Evolutionary conservation across 768 basidiomycete genomes (phyloP), one percentile per base, ranked within the genome.

Genomic region (Russula griseocarnosa): DNA sequence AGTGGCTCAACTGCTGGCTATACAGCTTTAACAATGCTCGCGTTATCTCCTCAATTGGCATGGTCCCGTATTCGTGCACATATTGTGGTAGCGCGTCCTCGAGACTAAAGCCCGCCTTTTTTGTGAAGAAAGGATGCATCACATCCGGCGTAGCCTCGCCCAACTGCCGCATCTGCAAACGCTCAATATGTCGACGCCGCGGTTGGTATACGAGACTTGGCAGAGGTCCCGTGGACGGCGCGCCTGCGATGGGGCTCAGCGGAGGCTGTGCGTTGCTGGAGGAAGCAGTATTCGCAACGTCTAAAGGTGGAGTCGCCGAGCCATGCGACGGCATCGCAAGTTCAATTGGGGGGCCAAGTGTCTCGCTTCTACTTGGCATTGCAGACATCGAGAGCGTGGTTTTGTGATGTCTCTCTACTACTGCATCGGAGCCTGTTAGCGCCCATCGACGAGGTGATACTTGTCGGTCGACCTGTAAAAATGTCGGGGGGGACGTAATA

Each of bases 121-220:
- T 87, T 83, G 87, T 88, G 76, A 91, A 91, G 75, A 90, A 90
- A 3, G 88, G 88, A 72, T 88, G 89, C 89, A 88, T 89, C 24
- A 91, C 87, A 69, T 92, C 89, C 1, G 91, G 90, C 0, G 90
- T 91, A n/a, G 89, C 90, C 72, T 93, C 89, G 36, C 92, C 92
- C 14, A 94, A 77, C 72, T 93, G 92, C 30, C 88, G 83, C 84
- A 92, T 87, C 24, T 86, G 89, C 59, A 92, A 74, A n/a, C 88
- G 83, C 68, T 92, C 88, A 62, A 92, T 91, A 59, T 81, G 80
- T 51, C 90, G 80, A 26, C 76, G 76, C n/a, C 79, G 79, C 2
- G 83, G 82, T 58, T 75, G 75, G 72, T 90, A 92, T 20, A 78
- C 72, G 52, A 87, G 71, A 0, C 73, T 74, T 0, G 55, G 55